Conservation (phyloP, 441 rosid genomes). For the Hypseocharis bilobata region DNA sequence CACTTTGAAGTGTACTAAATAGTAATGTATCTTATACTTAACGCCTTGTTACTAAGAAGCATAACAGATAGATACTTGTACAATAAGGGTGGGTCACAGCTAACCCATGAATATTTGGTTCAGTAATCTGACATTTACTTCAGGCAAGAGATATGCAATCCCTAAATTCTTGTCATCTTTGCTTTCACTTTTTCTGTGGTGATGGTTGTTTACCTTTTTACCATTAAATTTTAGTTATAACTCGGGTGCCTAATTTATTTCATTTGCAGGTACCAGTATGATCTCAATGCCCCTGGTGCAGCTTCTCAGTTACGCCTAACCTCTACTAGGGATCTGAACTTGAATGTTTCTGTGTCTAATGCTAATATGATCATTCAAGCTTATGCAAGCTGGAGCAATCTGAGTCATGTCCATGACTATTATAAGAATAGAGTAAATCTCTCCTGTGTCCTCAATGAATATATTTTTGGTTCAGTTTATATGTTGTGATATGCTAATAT, state of each 20-base stretch:
- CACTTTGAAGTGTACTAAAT: too few species aligned
- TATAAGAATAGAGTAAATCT: slow-evolving; percentile 44
- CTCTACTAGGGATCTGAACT: slow-evolving; percentile 65
- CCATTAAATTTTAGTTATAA: neutral
- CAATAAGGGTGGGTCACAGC: too few species aligned
- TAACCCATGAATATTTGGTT: too few species aligned
- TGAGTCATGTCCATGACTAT: slow-evolving; percentile 47
- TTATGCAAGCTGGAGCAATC: slow-evolving; percentile 90
- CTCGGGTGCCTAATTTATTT: slow-evolving; percentile 17
- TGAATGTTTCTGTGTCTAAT: slow-evolving; percentile 77
- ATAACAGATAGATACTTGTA: too few species aligned
- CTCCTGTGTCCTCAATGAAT: slow-evolving; percentile 5
- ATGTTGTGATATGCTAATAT: neutral
- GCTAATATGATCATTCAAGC: slow-evolving; percentile 91
- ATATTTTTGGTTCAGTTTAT: neutral
- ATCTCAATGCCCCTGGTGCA: slow-evolving; percentile 64
- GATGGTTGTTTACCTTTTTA: neutral
- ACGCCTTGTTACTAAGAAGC: too few species aligned
- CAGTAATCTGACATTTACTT: neutral
- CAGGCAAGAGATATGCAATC: neutral
- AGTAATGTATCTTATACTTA: too few species aligned
- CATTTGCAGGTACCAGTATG: slow-evolving; percentile 69
- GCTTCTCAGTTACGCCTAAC: slow-evolving; percentile 77
- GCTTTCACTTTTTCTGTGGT: neutral
- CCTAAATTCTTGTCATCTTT: neutral